A percentile compares a stretch with the other conserved stretches of the same genome.
Conservation (phyloP, 441 rosid genomes). For the Kokia cookei region DNA sequence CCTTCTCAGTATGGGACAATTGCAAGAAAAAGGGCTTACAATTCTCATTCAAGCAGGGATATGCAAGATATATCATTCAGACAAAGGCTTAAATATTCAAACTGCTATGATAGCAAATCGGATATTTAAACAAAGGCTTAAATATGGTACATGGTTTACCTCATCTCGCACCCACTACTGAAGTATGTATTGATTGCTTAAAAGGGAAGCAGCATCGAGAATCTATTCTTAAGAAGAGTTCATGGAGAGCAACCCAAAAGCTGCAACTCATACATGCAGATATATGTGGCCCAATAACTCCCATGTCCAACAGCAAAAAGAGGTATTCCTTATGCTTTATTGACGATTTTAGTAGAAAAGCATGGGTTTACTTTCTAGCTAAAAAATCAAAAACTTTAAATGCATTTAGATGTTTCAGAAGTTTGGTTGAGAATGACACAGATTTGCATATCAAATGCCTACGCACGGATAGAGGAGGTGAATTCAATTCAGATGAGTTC, state of each 20-base stretch:
- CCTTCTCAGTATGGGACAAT: not conserved
- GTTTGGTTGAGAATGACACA: not conserved
- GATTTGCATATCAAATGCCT: not conserved
- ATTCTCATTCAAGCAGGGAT: not conserved
- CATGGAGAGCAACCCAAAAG: not conserved
- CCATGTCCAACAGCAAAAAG: not conserved
- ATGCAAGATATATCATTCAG: not conserved
- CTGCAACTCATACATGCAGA: not conserved
- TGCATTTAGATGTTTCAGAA: not conserved
- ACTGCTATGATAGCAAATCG: not conserved
- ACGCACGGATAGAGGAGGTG: not conserved
- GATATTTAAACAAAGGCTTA: not conserved
- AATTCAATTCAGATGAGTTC: not conserved
- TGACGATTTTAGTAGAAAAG: not conserved
- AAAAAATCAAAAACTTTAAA: not conserved
- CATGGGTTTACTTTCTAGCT: not conserved
- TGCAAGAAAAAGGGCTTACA: not conserved
- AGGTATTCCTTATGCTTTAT: not conserved
- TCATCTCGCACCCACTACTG: not conserved
- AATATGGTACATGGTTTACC: not conserved
- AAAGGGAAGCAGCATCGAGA: not conserved
- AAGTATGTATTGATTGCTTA: not conserved
- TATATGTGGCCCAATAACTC: not conserved
- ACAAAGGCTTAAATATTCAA: not conserved
- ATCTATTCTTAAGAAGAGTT: not conserved